Conservation (phyloP, 768 basidiomycete species). For the Tulasnella sp. region DNA sequence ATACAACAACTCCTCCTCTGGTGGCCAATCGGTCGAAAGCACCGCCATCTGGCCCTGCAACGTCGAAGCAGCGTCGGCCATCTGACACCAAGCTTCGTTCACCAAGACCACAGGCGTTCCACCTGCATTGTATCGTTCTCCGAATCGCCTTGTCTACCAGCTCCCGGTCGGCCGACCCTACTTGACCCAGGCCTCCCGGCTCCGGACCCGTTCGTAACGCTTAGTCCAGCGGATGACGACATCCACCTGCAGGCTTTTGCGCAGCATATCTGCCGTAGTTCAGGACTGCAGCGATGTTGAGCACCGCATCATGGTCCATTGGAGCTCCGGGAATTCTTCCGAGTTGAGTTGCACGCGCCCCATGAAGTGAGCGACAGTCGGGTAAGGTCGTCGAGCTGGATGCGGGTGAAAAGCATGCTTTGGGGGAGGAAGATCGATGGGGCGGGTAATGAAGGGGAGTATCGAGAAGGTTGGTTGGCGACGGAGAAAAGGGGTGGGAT, state of each 20-base stretch:
- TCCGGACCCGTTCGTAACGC: neutral
- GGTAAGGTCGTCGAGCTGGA: slow-evolving; percentile 86
- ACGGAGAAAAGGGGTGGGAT: slow-evolving; percentile 81
- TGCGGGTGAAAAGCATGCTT: slow-evolving; percentile 94
- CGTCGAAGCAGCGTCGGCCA: slow-evolving; percentile 20
- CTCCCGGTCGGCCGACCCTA: neutral
- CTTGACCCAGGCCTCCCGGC: neutral
- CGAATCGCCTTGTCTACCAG: slow-evolving; percentile 21
- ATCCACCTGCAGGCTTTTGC: slow-evolving; percentile 43
- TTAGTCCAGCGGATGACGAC: slow-evolving; percentile 2
- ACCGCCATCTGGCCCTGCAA: slow-evolving; percentile 16
- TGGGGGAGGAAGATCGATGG: slow-evolving; percentile 86
- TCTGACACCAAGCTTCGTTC: slow-evolving; percentile 23
- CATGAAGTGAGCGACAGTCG: slow-evolving; percentile 70
- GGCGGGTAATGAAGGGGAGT: slow-evolving; percentile 21
- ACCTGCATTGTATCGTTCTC: slow-evolving; percentile 55
- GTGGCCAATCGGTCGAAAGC: neutral
- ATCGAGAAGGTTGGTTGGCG: slow-evolving; percentile 36
- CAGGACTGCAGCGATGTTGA: slow-evolving; percentile 70
- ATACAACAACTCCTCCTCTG: slow-evolving; percentile 38
- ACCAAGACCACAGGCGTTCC: slow-evolving; percentile 24
- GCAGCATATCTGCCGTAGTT: slow-evolving; percentile 80
- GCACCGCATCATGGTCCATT: slow-evolving; percentile 93
- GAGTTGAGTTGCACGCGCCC: slow-evolving; percentile 72
- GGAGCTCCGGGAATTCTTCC: slow-evolving; percentile 55